phyloP scores from a whole-genome alignment of 2,329 filamentous ascomycete genomes.

The Fusarium incarnatum region DNA sequence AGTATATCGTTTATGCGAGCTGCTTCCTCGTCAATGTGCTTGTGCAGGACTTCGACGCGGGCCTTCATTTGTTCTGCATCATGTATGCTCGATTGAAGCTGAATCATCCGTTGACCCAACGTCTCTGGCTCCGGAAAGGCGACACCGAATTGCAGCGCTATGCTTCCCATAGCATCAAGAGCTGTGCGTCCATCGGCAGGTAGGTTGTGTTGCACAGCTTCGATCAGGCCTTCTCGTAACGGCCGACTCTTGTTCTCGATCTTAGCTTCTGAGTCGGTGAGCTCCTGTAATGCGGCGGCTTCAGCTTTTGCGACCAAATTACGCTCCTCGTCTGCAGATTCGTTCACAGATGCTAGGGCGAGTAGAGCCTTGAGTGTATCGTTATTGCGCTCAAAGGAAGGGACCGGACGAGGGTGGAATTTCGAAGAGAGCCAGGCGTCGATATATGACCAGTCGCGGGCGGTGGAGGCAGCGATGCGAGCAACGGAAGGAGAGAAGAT shows the following conservation, averaged over 20 bases:
- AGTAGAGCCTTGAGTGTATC: slow-evolving; percentile 83
- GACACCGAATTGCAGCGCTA: slow-evolving; percentile 63
- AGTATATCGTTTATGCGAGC: slow-evolving; percentile 55
- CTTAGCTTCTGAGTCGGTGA: slow-evolving; percentile 49
- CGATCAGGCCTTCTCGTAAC: slow-evolving; percentile 58
- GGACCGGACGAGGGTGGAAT: slow-evolving; percentile 71
- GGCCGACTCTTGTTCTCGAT: slow-evolving; percentile 46
- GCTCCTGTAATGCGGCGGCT: slow-evolving; percentile 66
- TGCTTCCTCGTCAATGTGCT: slow-evolving; percentile 65
- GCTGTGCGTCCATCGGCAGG: slow-evolving; percentile 65
- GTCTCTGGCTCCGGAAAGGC: slow-evolving; percentile 60
- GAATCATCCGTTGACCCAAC: slow-evolving; percentile 65
- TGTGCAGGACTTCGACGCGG: slow-evolving; percentile 67
- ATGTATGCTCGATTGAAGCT: slow-evolving; percentile 65
- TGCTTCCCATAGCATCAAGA: slow-evolving; percentile 68
- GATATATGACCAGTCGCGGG: slow-evolving; percentile 91
- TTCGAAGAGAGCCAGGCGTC: slow-evolving; percentile 84
- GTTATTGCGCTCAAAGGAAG: slow-evolving; percentile 85
- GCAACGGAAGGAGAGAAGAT: slow-evolving; percentile 77
- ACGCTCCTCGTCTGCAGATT: slow-evolving; percentile 79
- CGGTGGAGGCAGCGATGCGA: slow-evolving; percentile 81
- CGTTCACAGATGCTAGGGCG: slow-evolving; percentile 79
- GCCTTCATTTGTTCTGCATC: slow-evolving; percentile 66
- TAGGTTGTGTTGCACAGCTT: slow-evolving; percentile 66
- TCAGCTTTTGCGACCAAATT: slow-evolving; percentile 69